A percentile compares a stretch with the other conserved stretches of the same genome.
Conservation (phyloP, 106 monocot genomes). For the Ottelia alismoides region DNA sequence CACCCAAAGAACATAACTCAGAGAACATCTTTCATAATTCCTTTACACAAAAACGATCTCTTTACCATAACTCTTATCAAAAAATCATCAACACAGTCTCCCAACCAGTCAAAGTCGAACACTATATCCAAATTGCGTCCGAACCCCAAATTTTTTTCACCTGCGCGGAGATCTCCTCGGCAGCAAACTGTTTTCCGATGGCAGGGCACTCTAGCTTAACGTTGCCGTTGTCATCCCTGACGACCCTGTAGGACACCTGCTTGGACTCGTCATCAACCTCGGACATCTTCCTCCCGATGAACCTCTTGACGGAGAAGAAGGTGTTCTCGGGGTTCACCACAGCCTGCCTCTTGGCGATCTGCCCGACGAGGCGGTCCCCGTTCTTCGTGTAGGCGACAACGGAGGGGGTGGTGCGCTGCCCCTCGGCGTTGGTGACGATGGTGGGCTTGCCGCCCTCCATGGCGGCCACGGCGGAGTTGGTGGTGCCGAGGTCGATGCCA, state of each 20-base stretch:
- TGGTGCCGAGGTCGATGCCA: conserved; percentile 91
- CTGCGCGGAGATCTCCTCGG: conserved; percentile 97
- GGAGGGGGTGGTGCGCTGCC: conserved; percentile 90
- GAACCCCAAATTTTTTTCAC: no score
- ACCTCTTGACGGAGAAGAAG: conserved; percentile 88
- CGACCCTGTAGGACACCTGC: conserved; percentile 77
- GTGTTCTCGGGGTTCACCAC: conserved; percentile 98
- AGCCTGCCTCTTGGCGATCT: conserved; percentile 94
- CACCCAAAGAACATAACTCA: no score
- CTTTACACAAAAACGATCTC: no score
- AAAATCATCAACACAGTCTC: no score
- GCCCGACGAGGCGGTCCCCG: conserved; percentile 83
- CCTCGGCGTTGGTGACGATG: conserved; percentile 91
- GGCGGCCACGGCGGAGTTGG: conserved; percentile 96
- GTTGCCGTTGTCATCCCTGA: conserved; percentile 82
- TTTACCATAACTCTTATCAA: no score
- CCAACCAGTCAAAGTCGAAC: no score
- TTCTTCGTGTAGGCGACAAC: conserved; percentile 93
- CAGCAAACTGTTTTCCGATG: conserved; percentile 90
- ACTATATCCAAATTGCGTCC: no score
- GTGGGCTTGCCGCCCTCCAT: conserved; percentile 99
- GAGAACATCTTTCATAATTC: no score
- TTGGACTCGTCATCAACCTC: conserved; percentile 92
- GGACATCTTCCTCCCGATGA: conserved; percentile 85
- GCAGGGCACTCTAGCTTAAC: conserved; percentile 92